phyloP scores from a whole-genome alignment of 1,284 basidiomycete genomes.

The Stygiomarasmius scandens region DNA sequence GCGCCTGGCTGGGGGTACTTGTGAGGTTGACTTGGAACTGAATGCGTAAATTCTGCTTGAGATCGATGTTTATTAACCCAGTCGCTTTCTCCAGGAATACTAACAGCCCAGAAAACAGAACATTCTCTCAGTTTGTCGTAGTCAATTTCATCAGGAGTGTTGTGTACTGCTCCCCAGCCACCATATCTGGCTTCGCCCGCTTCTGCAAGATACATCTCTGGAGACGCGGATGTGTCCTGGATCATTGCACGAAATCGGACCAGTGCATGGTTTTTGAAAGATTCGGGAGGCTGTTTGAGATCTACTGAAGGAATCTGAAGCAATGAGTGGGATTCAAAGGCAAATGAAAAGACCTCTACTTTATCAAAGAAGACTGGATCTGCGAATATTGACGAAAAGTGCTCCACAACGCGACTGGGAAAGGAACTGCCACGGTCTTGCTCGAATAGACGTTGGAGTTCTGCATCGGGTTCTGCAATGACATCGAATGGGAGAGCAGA shows the following conservation, averaged over 20 bases:
- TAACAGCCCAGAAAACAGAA: slow-evolving; percentile 68
- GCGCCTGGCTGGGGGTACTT: slow-evolving; percentile 63
- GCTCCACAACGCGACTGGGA: slow-evolving; percentile 46
- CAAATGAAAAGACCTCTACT: slow-evolving; percentile 31
- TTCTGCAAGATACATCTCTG: slow-evolving; percentile 68
- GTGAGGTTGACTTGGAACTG: slow-evolving; percentile 44
- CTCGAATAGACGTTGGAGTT: slow-evolving; percentile 9
- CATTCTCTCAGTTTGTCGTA: slow-evolving; percentile 61
- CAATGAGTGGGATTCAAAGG: neutral
- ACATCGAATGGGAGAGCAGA: slow-evolving; percentile 12
- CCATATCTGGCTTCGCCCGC: slow-evolving; percentile 48
- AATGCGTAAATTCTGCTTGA: slow-evolving; percentile 12
- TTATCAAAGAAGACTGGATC: slow-evolving; percentile 45
- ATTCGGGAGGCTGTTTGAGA: slow-evolving; percentile 47
- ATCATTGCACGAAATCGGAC: slow-evolving; percentile 76
- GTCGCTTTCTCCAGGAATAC: slow-evolving; percentile 62
- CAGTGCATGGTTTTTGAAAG: slow-evolving; percentile 50
- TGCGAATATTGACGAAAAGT: slow-evolving; percentile 53
- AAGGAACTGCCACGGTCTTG: slow-evolving; percentile 32
- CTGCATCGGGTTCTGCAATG: slow-evolving; percentile 8
- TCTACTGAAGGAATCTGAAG: slow-evolving; percentile 59
- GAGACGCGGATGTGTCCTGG: slow-evolving; percentile 75
- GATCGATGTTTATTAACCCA: slow-evolving; percentile 39
- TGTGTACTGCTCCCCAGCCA: slow-evolving; percentile 68
- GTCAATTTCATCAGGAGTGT: slow-evolving; percentile 37